A percentile compares a stretch with the other conserved stretches of the same genome.
Evolutionary conservation across 2,329 filamentous ascomycete genomes (phyloP).

Genomic region (Xylaria sp.): DNA sequence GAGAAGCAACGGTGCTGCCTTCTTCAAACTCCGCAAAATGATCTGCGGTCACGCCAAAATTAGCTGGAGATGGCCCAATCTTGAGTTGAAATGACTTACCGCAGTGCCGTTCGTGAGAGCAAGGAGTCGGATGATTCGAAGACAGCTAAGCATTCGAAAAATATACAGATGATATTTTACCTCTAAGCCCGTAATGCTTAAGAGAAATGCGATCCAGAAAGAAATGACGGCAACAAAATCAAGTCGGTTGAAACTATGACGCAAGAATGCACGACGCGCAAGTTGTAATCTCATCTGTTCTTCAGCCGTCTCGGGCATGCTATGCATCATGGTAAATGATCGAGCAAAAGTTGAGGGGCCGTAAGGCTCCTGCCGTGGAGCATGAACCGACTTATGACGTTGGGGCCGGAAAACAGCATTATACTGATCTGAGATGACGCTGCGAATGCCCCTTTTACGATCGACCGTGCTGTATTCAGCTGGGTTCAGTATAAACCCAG

Average conservation of each 20-base stretch:
- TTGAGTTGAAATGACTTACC: conserved; percentile 61
- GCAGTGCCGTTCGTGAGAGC: conserved; percentile 93
- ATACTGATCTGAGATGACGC: conserved; percentile 80
- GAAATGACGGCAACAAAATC: conserved; percentile 95
- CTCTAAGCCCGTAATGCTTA: conserved; percentile 78
- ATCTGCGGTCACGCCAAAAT: conserved; percentile 64
- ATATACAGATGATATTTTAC: conserved; percentile 79
- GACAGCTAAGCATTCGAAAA: conserved; percentile 95
- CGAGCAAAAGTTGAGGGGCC: conserved; percentile 76
- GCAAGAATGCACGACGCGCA: conserved; percentile 89
- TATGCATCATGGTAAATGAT: conserved; percentile 80
- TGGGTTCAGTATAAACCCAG: conserved; percentile 91
- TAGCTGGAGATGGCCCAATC: conserved; percentile 35
- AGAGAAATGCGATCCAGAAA: conserved; percentile 89
- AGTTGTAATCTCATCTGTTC: conserved; percentile 87
- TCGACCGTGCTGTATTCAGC: conserved; percentile 92
- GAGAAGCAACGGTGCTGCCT: conserved; percentile 88
- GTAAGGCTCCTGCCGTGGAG: conserved; percentile 58
- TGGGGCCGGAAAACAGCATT: conserved; percentile 84
- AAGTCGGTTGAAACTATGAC: conserved; percentile 94
- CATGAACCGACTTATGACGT: conserved; percentile 73
- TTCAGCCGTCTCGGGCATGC: conserved; percentile 71
- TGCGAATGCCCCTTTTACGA: conserved; percentile 77
- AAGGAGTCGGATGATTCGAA: conserved; percentile 91
- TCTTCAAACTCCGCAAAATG: conserved; percentile 93